A percentile compares a stretch with the other conserved stretches of the same genome.
These are phyloP conservation scores for Aphanomyces invadans DNA, from an alignment of 352 stramenopile genomes.

Conservation along the genomic window DNA sequence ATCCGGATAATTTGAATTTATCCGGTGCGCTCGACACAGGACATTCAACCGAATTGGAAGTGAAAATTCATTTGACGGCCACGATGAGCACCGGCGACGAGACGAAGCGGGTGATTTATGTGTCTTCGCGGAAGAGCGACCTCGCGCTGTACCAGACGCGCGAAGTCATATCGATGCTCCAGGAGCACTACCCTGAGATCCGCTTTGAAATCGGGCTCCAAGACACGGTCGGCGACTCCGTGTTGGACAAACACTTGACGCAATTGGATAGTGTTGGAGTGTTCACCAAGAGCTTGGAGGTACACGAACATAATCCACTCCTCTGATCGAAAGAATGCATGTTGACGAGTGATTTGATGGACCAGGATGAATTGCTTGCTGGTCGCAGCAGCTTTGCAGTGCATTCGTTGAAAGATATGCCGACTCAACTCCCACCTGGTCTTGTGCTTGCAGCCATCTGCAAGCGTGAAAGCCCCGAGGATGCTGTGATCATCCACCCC, in stretches of 20 bases:
- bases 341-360: no score
- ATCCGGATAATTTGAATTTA: not conserved
- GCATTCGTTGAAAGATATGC: constrained; percentile 87
- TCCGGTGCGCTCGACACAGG: no score
- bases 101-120: constrained; percentile 37
- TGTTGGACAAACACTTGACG: constrained; percentile 67
- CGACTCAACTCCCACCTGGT: constrained; percentile 63
- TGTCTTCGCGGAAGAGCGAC: constrained; percentile 82
- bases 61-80: no score
- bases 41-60: no score
- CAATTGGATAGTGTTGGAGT: constrained; percentile 64
- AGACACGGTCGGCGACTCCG: constrained; percentile 75
- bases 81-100: not conserved
- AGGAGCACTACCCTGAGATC: constrained; percentile 49
- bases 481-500: constrained; percentile 59
- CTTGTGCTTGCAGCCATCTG: constrained; percentile 76
- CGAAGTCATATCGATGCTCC: constrained; percentile 72
- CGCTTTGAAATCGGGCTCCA: constrained; percentile 71
- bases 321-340: not conserved
- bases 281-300: constrained; percentile 87
- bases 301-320: constrained; percentile 14
- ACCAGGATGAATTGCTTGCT: constrained; percentile 57
- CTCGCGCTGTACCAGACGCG: constrained; percentile 84
- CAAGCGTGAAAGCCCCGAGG: constrained; percentile 74
- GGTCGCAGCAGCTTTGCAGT: constrained; percentile 72